Base-by-base conservation (phyloP, 208 protist species). In the Wallacemonas rigidus region DNA sequence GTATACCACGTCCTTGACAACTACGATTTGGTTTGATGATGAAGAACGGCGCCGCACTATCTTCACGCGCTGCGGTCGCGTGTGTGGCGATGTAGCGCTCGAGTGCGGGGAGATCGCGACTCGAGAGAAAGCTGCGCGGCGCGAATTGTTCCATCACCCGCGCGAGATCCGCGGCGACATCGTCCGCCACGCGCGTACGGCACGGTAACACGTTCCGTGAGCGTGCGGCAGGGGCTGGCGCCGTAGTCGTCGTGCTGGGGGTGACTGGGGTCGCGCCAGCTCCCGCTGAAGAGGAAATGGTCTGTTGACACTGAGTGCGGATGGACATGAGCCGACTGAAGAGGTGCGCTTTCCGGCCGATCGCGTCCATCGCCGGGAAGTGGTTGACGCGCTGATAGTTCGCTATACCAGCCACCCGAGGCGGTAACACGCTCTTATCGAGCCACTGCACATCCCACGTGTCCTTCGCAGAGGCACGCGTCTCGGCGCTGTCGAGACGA, bases 331-430 rank as follows among this genome's bases (percentile, higher is more conserved):
- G 73, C 7, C 94, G 97, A 36, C 72, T 75, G 63, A 96, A 97
- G 1, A 98, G 82, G 8, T 77, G 63, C 43, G 90, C 92, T 79
- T 98, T 98, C 39, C 96, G 79, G 1, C 88, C 85, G n/a, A 98
- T 87, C 38, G 86, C 77, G 50, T 89, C 54, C 91, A 98, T 98
- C 1, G 80, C 82, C 1, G 92, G 80, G 67, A 97, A 98, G 82
- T 99, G 97, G 78, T 99, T 99, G 15, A 99, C 84, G 1, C 90
- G 80, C 75, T 98, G 95, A 50, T 79, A 85, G 43, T 72, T 81
- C 26, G 67, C 71, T 61, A 98, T 65, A 8, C 48, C 71, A 9
- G 84, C 79, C 1, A 98, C 87, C 39, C 90, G 77, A 2, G 83
- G 57, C 7, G 71, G 12, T 15, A 82, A 11, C 8, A 98, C 87